Evolutionary conservation across 768 basidiomycete species (phyloP).

Genomic region (Boletus huronensis): DNA sequence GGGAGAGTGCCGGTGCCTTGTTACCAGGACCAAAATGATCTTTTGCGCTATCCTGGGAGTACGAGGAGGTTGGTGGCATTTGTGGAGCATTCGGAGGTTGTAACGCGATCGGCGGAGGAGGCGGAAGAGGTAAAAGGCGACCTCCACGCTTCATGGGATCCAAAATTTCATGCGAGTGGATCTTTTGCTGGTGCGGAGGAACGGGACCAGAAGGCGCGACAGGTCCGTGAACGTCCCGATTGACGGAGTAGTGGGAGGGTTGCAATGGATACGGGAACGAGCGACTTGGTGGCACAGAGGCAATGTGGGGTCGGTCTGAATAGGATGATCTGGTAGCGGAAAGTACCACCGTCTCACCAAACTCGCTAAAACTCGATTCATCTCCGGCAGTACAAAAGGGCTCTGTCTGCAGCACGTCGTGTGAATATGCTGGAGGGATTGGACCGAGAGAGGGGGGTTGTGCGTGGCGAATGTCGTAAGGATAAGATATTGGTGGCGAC

Average conservation of each 20-base stretch:
- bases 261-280: not conserved
- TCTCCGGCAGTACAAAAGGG: not conserved
- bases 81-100: not conserved
- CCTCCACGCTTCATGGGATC: conserved; percentile 1
- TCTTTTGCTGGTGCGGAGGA: not conserved
- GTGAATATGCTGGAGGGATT: conserved; percentile 6
- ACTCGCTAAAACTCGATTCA: not conserved
- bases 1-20: conserved; percentile 3
- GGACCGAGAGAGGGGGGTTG: not conserved
- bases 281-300: not conserved
- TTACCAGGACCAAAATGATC: conserved; percentile 3
- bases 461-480: not conserved
- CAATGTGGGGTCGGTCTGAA: not conserved
- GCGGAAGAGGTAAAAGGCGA: not conserved
- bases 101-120: not conserved
- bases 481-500: not conserved
- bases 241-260: not conserved
- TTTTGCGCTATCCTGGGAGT: conserved; percentile 2
- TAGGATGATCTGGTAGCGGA: not conserved
- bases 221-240: not conserved
- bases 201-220: not conserved
- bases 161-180: not conserved
- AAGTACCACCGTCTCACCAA: not conserved
- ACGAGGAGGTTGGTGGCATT: not conserved
- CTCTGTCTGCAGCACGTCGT: not conserved